These are phyloP conservation scores for Phoma sp. DNA, from an alignment of 2,329 filamentous ascomycete genomes.

Conservation along the genomic window DNA sequence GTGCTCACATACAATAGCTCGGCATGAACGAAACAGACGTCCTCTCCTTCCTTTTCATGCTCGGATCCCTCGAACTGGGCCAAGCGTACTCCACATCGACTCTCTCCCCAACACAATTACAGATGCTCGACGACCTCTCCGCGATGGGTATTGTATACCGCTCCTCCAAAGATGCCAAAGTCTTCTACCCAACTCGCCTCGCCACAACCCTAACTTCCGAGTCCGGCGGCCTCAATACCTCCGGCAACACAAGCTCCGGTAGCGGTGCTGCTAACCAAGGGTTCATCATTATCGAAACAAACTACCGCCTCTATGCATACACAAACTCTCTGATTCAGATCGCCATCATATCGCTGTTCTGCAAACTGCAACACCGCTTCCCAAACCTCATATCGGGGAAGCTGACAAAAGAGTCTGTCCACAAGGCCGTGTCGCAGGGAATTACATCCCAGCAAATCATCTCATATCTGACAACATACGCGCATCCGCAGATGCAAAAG, in stretches of 20 bases:
- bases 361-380: conserved; percentile 86
- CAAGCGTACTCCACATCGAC: conserved; percentile 88
- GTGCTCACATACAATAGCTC: conserved; percentile 51
- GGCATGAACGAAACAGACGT: conserved; percentile 91
- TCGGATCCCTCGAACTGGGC: conserved; percentile 91
- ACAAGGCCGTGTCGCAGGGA: conserved; percentile 83
- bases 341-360: conserved; percentile 89
- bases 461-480: conserved; percentile 87
- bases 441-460: conserved; percentile 97
- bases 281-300: conserved; percentile 96
- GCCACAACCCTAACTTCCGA: conserved; percentile 89
- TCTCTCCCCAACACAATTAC: conserved; percentile 79
- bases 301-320: conserved; percentile 97
- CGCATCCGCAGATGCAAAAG: conserved; percentile 91
- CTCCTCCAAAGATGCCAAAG: conserved; percentile 52
- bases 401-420: conserved; percentile 86
- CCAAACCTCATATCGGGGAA: conserved; percentile 93
- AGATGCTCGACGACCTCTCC: conserved; percentile 88
- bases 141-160: conserved; percentile 93
- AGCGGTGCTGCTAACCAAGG: conserved; percentile 61
- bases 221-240: conserved; percentile 73
- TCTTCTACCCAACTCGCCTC: conserved; percentile 88
- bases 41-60: conserved; percentile 93
- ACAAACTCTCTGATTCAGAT: conserved; percentile 94
- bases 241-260: conserved; percentile 58